phyloP scores from a whole-genome alignment of 2,329 filamentous ascomycete species.

The Penicillium sp. region DNA sequence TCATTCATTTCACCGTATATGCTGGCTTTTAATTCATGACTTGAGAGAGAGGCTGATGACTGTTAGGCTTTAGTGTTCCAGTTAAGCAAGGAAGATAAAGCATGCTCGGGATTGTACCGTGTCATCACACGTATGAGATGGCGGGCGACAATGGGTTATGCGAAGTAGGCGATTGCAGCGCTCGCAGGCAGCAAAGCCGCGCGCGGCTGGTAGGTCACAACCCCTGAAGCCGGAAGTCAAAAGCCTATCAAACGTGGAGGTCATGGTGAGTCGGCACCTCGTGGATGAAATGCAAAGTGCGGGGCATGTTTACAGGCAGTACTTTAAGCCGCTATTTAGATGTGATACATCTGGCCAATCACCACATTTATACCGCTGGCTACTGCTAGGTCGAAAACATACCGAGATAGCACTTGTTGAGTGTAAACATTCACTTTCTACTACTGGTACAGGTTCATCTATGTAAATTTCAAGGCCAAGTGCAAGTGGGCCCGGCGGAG shows the following conservation, averaged over 20 bases:
- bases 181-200: constrained; percentile 7
- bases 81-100: background rate
- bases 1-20: constrained; percentile 7
- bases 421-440: too few species aligned
- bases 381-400: too few species aligned
- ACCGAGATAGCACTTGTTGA: too few species aligned
- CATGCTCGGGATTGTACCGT: background rate
- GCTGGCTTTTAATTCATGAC: constrained; percentile 10
- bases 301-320: too few species aligned
- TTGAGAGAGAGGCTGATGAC: constrained; percentile 2
- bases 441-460: too few species aligned
- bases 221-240: constrained; percentile 5
- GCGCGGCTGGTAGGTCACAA: constrained; percentile 1
- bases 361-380: too few species aligned
- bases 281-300: too few species aligned
- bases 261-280: background rate
- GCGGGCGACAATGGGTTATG: constrained; percentile 1
- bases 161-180: constrained; percentile 4
- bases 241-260: constrained; percentile 2
- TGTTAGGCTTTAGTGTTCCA: background rate
- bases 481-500: background rate
- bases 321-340: too few species aligned
- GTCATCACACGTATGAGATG: constrained; percentile 8
- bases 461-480: too few species aligned
- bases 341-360: too few species aligned